Evolutionary conservation across 2,329 filamentous ascomycete genomes (phyloP).

Genomic region (Cadophora sp.): DNA sequence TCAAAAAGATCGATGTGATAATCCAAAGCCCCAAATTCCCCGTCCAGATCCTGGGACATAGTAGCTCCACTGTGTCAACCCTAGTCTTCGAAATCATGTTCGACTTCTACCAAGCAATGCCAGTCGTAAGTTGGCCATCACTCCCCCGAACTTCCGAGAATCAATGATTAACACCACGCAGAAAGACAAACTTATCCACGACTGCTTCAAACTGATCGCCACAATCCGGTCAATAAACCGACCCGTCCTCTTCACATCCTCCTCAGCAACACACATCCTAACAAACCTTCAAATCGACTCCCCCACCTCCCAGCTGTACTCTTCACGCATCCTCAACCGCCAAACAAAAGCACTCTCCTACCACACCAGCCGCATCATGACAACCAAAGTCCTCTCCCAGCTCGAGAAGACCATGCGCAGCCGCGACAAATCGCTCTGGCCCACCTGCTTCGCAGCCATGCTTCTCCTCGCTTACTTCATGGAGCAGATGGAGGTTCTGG

Average conservation of each 20-base stretch:
- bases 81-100: constrained; percentile 11
- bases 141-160: too few species aligned
- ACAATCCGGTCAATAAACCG: constrained; percentile 14
- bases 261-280: constrained; percentile 23
- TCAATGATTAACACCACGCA: neutral
- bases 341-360: constrained; percentile 32
- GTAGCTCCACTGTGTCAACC: constrained; percentile 3
- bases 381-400: constrained; percentile 17
- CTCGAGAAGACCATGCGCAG: constrained; percentile 31
- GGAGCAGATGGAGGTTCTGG: constrained; percentile 27
- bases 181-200: constrained; percentile 22
- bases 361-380: constrained; percentile 15
- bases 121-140: neutral
- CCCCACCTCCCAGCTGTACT: constrained; percentile 18
- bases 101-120: constrained; percentile 10
- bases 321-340: constrained; percentile 32
- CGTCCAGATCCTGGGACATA: neutral
- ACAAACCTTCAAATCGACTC: constrained; percentile 5
- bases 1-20: constrained; percentile 14
- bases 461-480: constrained; percentile 29
- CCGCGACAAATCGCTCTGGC: constrained; percentile 27
- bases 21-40: neutral
- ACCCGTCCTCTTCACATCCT: constrained; percentile 28
- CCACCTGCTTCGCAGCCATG: constrained; percentile 26
- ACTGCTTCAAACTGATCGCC: constrained; percentile 24